Evolutionary conservation across 2,329 filamentous ascomycete genomes (phyloP).

Genomic region (Aureobasidium mangrovei): DNA sequence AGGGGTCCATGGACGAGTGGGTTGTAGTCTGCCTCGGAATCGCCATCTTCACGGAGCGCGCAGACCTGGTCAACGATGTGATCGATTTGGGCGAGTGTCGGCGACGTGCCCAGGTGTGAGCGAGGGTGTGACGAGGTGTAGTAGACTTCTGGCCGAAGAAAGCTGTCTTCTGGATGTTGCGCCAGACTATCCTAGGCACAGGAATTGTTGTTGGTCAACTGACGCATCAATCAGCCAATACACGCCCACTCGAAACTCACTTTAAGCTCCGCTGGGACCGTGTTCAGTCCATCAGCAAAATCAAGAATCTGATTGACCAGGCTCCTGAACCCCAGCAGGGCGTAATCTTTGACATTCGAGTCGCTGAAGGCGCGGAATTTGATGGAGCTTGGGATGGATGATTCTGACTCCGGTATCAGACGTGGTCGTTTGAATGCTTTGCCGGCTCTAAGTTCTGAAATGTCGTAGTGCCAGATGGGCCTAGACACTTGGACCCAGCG

Average conservation of each 20-base stretch:
- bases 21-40: constrained; percentile 5
- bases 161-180: background rate
- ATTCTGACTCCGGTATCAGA: no score
- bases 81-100: constrained; percentile 1
- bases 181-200: background rate
- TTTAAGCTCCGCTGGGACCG: background rate
- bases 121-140: background rate
- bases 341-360: background rate
- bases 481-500: no score
- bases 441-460: no score
- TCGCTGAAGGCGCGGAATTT: background rate
- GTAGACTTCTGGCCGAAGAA: background rate
- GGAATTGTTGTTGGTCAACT: background rate
- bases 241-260: background rate
- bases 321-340: background rate
- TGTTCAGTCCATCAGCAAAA: background rate
- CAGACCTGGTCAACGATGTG: background rate
- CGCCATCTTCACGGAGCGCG: background rate
- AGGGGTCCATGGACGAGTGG: constrained; percentile 4
- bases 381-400: no score
- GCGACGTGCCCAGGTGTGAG: background rate
- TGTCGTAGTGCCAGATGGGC: no score
- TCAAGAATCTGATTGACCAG: background rate
- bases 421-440: no score
- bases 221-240: background rate